phyloP scores from a whole-genome alignment of 2,329 filamentous ascomycete species.

The Sporothrix phasma region DNA sequence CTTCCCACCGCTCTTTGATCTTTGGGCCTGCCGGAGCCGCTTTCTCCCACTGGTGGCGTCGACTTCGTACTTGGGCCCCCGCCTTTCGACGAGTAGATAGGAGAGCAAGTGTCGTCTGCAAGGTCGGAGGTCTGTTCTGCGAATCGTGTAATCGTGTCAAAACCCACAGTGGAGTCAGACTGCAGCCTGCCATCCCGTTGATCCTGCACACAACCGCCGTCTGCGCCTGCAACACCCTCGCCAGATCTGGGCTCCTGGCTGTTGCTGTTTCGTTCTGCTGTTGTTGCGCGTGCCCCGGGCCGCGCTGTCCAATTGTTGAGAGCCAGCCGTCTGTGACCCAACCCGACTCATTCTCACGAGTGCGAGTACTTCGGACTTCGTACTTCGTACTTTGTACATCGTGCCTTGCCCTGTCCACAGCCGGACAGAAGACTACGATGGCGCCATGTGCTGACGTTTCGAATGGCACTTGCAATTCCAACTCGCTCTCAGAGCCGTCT shows the following conservation, averaged over 20 bases:
- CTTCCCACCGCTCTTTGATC: conserved; percentile 3
- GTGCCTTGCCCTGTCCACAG: too few relatives aligned
- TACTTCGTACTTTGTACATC: background rate
- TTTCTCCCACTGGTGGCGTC: background rate
- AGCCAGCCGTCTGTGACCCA: background rate
- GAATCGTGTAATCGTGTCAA: background rate
- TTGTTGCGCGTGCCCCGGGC: background rate
- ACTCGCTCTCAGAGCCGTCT: background rate
- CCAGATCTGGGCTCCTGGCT: background rate
- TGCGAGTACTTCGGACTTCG: background rate
- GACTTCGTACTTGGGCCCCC: too few relatives aligned
- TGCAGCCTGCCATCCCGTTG: background rate
- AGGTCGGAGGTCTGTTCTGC: background rate
- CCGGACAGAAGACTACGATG: background rate
- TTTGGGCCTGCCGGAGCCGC: background rate
- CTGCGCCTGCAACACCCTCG: background rate
- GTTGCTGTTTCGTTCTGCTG: background rate
- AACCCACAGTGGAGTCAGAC: background rate
- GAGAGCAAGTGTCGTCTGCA: too few relatives aligned
- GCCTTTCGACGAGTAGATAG: too few relatives aligned
- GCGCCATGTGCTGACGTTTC: background rate
- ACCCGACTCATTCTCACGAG: background rate
- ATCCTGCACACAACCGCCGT: conserved; percentile 4
- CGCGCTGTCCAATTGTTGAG: background rate
- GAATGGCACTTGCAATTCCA: background rate